Conservation (phyloP, 2,329 filamentous ascomycete genomes). For the Diplodia corticola region DNA sequence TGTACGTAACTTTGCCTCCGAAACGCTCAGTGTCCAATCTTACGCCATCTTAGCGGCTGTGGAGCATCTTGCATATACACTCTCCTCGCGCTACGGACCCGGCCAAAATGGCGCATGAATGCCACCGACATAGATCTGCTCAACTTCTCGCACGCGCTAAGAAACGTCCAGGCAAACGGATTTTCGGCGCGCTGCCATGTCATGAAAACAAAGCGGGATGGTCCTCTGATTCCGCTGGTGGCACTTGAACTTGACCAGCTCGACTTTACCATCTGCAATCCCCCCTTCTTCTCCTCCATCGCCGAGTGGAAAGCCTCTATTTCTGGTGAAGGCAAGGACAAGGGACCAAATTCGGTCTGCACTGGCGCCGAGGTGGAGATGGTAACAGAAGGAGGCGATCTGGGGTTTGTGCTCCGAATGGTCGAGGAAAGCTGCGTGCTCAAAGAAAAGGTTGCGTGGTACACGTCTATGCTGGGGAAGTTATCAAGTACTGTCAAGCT, state of each 20-base stretch:
- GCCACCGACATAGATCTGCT: slow-evolving; percentile 70
- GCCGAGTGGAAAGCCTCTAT: slow-evolving; percentile 65
- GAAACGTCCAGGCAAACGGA: slow-evolving; percentile 68
- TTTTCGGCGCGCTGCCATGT: slow-evolving; percentile 66
- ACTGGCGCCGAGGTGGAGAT: slow-evolving; percentile 83
- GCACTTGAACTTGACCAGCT: slow-evolving; percentile 54
- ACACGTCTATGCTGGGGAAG: slow-evolving; percentile 88
- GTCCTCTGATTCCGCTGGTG: slow-evolving; percentile 64
- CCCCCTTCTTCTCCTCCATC: slow-evolving; percentile 83
- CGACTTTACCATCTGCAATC: slow-evolving; percentile 91
- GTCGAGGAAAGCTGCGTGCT: slow-evolving; percentile 61
- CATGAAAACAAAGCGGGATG: slow-evolving; percentile 53
- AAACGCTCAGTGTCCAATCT: neutral
- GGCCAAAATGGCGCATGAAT: slow-evolving; percentile 61
- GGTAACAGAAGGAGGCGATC: slow-evolving; percentile 77
- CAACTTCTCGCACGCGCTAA: slow-evolving; percentile 64
- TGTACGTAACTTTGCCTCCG: slow-evolving; percentile 48
- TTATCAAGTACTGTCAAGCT: slow-evolving; percentile 66
- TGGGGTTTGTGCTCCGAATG: slow-evolving; percentile 71
- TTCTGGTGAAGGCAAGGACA: slow-evolving; percentile 61
- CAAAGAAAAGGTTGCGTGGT: slow-evolving; percentile 61
- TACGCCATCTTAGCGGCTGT: slow-evolving; percentile 60
- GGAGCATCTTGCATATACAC: slow-evolving; percentile 92
- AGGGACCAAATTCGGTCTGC: slow-evolving; percentile 68
- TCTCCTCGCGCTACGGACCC: slow-evolving; percentile 70